Evolutionary conservation across 208 protist species (phyloP), one percentile per base, ranked within the genome.

Genomic region (Sergeia podlipaevii): DNA sequence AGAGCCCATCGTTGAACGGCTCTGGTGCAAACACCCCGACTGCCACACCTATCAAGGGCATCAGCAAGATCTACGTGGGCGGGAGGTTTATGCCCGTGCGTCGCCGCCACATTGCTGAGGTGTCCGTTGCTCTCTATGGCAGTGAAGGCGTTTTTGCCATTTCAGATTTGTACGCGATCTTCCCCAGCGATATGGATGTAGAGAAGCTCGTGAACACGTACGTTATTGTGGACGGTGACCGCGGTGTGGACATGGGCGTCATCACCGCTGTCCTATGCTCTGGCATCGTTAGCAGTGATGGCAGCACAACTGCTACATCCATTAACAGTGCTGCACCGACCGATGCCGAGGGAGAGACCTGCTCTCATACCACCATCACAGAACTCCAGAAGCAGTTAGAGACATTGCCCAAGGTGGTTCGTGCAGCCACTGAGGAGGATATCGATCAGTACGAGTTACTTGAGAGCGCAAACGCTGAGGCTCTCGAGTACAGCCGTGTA

Each of bases 181-280:
- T 87, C 63, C 60, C 64, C 8, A 17, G 42, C 33, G 60, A 72
- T 21, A 44, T 76, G 37, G 68, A 63, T 23, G 42, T 58, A 18
- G 66, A 72, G 21, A 70, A 88, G 13, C 11, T 89, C 28, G 27
- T 83, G 15, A 74, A 64, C 17, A 53, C 54, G 15, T 70, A 87
- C 49, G 88, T 95, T 4, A 65, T 95, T 18, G 76, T 95, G 30
- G 88, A 95, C 34, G 84, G 85, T 6, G 83, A 92, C 48, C 80
- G 84, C 32, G 88, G 88, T 2, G 76, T 85, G 65, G 88, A 95
- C 60, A 53, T 92, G 24, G 88, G 88, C 27, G 37, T 52, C 34
- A 77, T 95, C 43, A 37, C 42, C 1, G 49, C 65, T 17, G 60
- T 88, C 43, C 30, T 44, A 13, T 29, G 38, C 33, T 41, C 15